Evolutionary conservation across 805 yeast species (phyloP).

Genomic region (Candida ponderosae): DNA sequence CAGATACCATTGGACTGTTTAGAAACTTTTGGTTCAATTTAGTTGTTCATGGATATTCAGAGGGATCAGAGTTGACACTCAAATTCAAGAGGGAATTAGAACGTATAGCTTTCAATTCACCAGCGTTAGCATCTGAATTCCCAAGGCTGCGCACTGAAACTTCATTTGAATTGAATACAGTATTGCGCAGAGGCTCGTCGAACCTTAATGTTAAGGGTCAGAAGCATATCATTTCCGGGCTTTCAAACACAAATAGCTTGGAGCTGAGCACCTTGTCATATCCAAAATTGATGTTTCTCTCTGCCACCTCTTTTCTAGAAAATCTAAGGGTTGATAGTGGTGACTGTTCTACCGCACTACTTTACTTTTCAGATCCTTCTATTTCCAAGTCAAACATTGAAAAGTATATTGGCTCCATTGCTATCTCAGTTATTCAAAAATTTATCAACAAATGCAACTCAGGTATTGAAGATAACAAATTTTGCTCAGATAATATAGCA

Average conservation of each 20-base stretch:
- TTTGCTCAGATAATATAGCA: conserved; percentile 53
- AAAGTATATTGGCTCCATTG: conserved; percentile 57
- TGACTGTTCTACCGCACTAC: conserved; percentile 66
- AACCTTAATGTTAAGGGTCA: conserved; percentile 74
- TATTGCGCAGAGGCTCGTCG: conserved; percentile 83
- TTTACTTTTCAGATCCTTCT: conserved; percentile 84
- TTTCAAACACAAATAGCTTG: conserved; percentile 33
- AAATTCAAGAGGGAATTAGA: conserved; percentile 42
- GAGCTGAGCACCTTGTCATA: conserved; percentile 52
- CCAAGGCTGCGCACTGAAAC: conserved; percentile 84
- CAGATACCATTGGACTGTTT: conserved; percentile 52
- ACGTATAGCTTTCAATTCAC: conserved; percentile 78
- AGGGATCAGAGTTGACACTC: conserved; percentile 44
- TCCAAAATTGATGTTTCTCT: conserved; percentile 79
- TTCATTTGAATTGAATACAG: conserved; percentile 85
- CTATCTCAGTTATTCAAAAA: conserved; percentile 49
- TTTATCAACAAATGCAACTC: conserved; percentile 39
- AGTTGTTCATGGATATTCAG: conserved; percentile 84
- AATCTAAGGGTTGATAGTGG: conserved; percentile 72
- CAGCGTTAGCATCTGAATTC: conserved; percentile 77
- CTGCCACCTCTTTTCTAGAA: conserved; percentile 77
- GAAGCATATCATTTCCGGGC: conserved; percentile 41
- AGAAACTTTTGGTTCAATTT: conserved; percentile 92
- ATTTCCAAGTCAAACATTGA: conserved; percentile 61
- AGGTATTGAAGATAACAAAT: conserved; percentile 45